Conservation (phyloP, 2,329 filamentous ascomycete species). For the Purpureocillium takamizusanense region DNA sequence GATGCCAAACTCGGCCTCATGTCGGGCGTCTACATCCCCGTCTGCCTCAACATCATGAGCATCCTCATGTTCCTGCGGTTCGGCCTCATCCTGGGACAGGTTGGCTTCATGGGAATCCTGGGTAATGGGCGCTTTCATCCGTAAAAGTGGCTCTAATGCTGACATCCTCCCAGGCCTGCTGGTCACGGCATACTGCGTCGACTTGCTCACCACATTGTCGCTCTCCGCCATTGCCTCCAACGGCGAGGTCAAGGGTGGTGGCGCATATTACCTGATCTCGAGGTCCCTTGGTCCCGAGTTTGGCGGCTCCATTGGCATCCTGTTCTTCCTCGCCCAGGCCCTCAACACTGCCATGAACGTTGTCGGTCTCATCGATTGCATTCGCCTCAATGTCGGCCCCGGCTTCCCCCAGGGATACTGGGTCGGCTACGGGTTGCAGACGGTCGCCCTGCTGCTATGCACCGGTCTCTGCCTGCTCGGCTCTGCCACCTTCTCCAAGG, state of each 20-base stretch:
- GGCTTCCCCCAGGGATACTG: constrained; percentile 64
- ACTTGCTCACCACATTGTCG: constrained; percentile 77
- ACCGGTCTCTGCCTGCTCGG: constrained; percentile 71
- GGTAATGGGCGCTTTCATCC: constrained; percentile 33
- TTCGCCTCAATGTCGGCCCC: constrained; percentile 64
- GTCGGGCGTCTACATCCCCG: constrained; percentile 76
- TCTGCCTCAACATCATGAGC: constrained; percentile 80
- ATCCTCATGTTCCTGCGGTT: constrained; percentile 92
- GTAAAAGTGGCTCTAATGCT: constrained; percentile 1
- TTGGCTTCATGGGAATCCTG: constrained; percentile 71
- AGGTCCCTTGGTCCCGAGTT: constrained; percentile 81
- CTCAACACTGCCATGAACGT: constrained; percentile 84
- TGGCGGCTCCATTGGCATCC: constrained; percentile 76
- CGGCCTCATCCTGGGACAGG: constrained; percentile 73
- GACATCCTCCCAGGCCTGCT: constrained; percentile 50
- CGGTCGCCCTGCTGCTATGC: constrained; percentile 60
- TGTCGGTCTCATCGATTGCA: constrained; percentile 75
- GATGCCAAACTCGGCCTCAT: constrained; percentile 63
- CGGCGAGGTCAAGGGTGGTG: constrained; percentile 78
- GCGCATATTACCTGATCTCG: constrained; percentile 84
- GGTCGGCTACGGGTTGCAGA: constrained; percentile 69
- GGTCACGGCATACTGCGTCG: constrained; percentile 66
- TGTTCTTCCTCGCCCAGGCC: constrained; percentile 85
- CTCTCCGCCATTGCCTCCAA: constrained; percentile 86
- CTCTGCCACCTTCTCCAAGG: constrained; percentile 69